phyloP scores from a whole-genome alignment of 2,329 filamentous ascomycete species.

The Alternaria solani region DNA sequence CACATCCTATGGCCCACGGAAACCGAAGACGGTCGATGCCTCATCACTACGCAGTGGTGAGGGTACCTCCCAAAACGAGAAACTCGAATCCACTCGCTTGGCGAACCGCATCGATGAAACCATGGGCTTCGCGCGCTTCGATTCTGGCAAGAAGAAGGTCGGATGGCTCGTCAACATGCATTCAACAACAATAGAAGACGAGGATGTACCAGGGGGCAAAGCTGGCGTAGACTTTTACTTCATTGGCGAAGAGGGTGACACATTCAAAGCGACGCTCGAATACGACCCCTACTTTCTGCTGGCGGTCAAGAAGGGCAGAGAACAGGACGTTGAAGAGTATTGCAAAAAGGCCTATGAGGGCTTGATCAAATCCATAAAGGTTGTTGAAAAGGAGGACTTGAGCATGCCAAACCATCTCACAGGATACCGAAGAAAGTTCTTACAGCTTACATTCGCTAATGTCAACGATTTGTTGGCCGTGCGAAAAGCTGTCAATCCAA shows the following conservation, averaged over 20 bases:
- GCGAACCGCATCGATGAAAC: constrained; percentile 91
- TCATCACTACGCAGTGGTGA: constrained; percentile 78
- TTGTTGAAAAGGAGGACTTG: constrained; percentile 90
- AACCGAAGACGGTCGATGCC: constrained; percentile 80
- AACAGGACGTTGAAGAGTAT: constrained; percentile 97
- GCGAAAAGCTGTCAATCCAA: constrained; percentile 81
- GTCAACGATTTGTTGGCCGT: constrained; percentile 87
- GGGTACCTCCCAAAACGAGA: constrained; percentile 90
- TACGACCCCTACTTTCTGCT: constrained; percentile 97
- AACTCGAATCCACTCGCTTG: constrained; percentile 82
- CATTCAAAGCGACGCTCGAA: constrained; percentile 95
- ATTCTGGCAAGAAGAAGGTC: constrained; percentile 81
- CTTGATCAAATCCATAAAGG: constrained; percentile 77
- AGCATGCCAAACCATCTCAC: constrained; percentile 94
- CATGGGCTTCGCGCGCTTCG: constrained; percentile 93
- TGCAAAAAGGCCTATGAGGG: constrained; percentile 80
- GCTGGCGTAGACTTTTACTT: constrained; percentile 98
- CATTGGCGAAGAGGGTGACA: constrained; percentile 75
- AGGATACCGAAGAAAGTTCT: constrained; percentile 86
- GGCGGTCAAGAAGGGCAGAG: constrained; percentile 84
- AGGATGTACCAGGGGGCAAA: constrained; percentile 81
- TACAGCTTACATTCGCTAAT: constrained; percentile 87
- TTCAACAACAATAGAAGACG: constrained; percentile 84
- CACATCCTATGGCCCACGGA: constrained; percentile 60
- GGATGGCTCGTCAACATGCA: constrained; percentile 98